These are phyloP conservation scores for Cymbidium sinense DNA, from an alignment of 106 monocot genomes.

Conservation along the genomic window DNA sequence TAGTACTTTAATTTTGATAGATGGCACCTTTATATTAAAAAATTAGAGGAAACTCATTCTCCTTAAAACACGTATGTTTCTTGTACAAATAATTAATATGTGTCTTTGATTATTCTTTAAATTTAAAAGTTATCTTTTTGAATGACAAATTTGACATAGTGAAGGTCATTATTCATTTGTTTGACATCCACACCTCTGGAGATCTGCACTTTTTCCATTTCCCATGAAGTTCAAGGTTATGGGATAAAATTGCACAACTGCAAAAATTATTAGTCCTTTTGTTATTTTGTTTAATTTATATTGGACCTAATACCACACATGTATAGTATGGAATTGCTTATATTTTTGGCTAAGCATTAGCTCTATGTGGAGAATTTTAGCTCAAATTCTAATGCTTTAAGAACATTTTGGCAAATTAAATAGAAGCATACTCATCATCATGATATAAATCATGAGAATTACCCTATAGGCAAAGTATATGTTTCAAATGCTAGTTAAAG, in stretches of 20 bases:
- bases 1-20: neutral
- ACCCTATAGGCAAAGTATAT: no score
- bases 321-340: neutral
- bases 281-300: neutral
- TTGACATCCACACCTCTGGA: neutral
- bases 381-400: no score
- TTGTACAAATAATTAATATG: neutral
- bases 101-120: neutral
- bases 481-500: no score
- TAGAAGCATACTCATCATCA: neutral
- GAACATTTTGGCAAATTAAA: neutral
- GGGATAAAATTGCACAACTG: neutral
- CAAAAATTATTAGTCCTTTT: neutral
- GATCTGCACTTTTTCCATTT: no score
- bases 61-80: neutral
- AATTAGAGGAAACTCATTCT: neutral
- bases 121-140: neutral
- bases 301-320: neutral
- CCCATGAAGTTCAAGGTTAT: neutral
- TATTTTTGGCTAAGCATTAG: neutral
- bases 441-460: neutral
- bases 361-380: no score
- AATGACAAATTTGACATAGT: neutral
- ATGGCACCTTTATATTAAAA: neutral
- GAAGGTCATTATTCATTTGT: neutral